Evolutionary conservation across 352 stramenopile genomes (phyloP).

Genomic region (Phytopythium montanum): DNA sequence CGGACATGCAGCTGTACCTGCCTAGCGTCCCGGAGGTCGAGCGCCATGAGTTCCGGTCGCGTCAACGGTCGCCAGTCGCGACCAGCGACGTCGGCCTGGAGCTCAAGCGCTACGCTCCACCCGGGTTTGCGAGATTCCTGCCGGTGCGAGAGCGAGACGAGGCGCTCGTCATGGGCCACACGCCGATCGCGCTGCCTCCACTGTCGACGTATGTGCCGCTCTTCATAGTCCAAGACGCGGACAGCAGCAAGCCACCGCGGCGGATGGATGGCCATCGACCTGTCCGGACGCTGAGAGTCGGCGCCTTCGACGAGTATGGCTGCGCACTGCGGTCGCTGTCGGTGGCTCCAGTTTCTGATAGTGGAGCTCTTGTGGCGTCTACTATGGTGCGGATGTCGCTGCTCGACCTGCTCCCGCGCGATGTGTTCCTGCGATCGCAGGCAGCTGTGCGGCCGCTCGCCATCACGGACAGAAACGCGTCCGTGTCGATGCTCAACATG

Average conservation of each 20-base stretch:
- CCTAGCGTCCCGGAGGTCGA: conserved; percentile 61
- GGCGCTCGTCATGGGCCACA: conserved; percentile 62
- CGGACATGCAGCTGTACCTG: conserved; percentile 16
- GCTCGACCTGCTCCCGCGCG: conserved; percentile 36
- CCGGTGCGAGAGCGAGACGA: conserved; percentile 59
- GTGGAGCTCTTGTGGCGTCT: not conserved
- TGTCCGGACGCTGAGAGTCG: conserved; percentile 6
- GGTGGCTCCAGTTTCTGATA: not conserved
- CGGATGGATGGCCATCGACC: conserved; percentile 37
- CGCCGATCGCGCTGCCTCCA: conserved; percentile 42
- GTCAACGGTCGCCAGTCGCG: not conserved
- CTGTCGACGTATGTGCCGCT: conserved; percentile 61
- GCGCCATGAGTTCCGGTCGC: not conserved
- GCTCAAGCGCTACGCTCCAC: conserved; percentile 37
- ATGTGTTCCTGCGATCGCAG: conserved; percentile 48
- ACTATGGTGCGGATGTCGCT: conserved; percentile 17
- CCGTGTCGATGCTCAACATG: not conserved
- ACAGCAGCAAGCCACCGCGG: conserved; percentile 20
- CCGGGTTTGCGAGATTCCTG: conserved; percentile 42
- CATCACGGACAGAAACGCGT: conserved; percentile 17
- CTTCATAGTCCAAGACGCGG: conserved; percentile 17
- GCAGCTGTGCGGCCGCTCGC: conserved; percentile 50
- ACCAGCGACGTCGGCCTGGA: conserved; percentile 23
- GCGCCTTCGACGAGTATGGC: conserved; percentile 2
- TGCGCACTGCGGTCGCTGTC: not conserved